Evolutionary conservation across 176 grass and related monocot genomes (phyloP), one percentile per base, ranked within the genome.

Genomic region (Zea luxurians): DNA sequence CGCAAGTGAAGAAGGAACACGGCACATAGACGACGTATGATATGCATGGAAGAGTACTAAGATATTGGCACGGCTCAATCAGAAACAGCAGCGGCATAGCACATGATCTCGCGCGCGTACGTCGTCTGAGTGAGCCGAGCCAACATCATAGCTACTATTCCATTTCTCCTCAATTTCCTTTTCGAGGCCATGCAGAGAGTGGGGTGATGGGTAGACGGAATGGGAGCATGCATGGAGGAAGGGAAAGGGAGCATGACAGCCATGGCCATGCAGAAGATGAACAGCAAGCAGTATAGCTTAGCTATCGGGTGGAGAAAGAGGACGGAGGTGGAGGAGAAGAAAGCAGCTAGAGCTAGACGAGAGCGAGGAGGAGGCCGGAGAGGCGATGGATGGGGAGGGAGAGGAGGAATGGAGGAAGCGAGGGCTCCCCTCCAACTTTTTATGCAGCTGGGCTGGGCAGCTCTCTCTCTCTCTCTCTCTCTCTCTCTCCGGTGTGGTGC

Each of bases 41-140:
- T 13, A 37, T 58, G 55, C 9, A 95, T 92, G 96, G 89, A 95
- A 92, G 78, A 64, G 81, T 52, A 86, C 92, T 95, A 77, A 95
- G 96, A 99, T 99, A 99, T 99, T 99, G 96, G 96, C 96, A 95
- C 96, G 96, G 91, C 91, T 93, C 91, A 93, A 93, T 93, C 91
- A 93, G 88, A 90, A 83, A 70, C 21, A 57, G 61, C 38, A 8
- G 37, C 20, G 16, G 5, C 57, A 7, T 40, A 5, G 27, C 10
- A 61, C 20, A 61, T 61, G 70, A 73, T 57, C 12, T 17, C 13
- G 38, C 43, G 13, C 6, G 62, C 68, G 37, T 64, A 7, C 54
- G 47, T 70, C 48, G 53, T 90, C 90, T 93, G 91, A 93, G 87
- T 93, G 88, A 90, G 88, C 79, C 91, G 88, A 79, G 91, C 91